Evolutionary conservation across 2,329 filamentous ascomycete species (phyloP), one percentile per base, ranked within the genome.

Genomic region (Alternaria arborescens): DNA sequence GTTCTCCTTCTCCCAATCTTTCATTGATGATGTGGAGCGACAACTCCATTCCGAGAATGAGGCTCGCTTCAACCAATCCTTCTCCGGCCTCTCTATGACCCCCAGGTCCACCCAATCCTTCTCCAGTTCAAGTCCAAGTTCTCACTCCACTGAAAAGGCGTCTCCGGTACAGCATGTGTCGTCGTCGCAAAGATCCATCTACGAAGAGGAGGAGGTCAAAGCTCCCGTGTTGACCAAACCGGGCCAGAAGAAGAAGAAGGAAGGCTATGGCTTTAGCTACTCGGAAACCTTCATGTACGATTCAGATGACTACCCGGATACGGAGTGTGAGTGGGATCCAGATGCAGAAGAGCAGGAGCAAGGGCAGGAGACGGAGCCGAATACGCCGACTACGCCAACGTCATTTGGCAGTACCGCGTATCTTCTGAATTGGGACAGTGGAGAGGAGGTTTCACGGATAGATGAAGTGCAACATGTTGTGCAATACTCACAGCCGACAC

Each of bases 231-330:
- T 71, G 16, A 52, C 56, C 16, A 65, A 65, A n/a, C 69, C 68
- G 6, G 58, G 56, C 8, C 66, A 60, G 22, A 68, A 70, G 32
- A 68, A 70, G 32, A 68, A 70, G 32, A 61, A 63, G 14, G 67
- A 68, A 51, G 70, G 70, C 3, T 71, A 71, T 38, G 71, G 71
- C 6, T 70, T 72, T 53, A 71, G 68, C 42, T 74, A 69, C 43
- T 63, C 66, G 0, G 70, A 72, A 22, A 61, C 63, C 8, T 53
- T 68, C 18, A 67, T 65, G 56, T 64, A 56, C 28, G 67, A 70
- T n/a, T 70, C 68, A 3, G 66, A 71, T 22, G 68, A 71, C 22
- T 70, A 70, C 26, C 68, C 68, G 1, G 70, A 71, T 30, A 71
- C 70, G 0, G 65, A 70, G n/a, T 64, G 62, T 24, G 34, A 51